phyloP scores from a whole-genome alignment of 2,329 filamentous ascomycete genomes.

The Aspergillus quadricinctus region DNA sequence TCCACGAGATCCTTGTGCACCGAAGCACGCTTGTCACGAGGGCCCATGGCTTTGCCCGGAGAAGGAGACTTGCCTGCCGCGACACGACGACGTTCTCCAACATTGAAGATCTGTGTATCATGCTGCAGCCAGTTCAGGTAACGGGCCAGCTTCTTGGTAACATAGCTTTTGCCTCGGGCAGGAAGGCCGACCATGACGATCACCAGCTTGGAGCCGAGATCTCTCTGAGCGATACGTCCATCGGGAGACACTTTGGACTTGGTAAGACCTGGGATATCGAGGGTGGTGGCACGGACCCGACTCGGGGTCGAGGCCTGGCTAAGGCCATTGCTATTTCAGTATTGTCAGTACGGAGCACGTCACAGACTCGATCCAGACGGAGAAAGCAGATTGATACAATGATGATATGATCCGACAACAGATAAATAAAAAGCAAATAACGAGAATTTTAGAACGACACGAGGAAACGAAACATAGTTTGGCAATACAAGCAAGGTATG shows the following conservation, averaged over 20 bases:
- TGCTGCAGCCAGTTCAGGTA: slow-evolving; percentile 98
- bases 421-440: neutral
- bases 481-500: neutral
- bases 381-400: neutral
- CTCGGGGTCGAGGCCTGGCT: slow-evolving; percentile 60
- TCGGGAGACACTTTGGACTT: slow-evolving; percentile 93
- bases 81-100: slow-evolving; percentile 82
- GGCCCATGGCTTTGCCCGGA: slow-evolving; percentile 14
- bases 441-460: neutral
- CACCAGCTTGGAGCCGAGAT: slow-evolving; percentile 93
- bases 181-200: slow-evolving; percentile 98
- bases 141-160: slow-evolving; percentile 94
- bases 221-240: slow-evolving; percentile 85
- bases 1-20: slow-evolving; percentile 41
- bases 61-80: slow-evolving; percentile 55
- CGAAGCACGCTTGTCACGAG: slow-evolving; percentile 19
- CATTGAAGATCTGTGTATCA: slow-evolving; percentile 94
- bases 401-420: neutral
- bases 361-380: neutral
- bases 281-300: slow-evolving; percentile 80
- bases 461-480: slow-evolving; percentile 2
- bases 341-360: neutral
- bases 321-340: slow-evolving; percentile 17
- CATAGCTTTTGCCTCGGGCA: slow-evolving; percentile 94
- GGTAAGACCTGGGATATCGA: slow-evolving; percentile 95